Evolutionary conservation across 495 filamentous ascomycete species (phyloP).

Genomic region (Jackrogersella multiformis): DNA sequence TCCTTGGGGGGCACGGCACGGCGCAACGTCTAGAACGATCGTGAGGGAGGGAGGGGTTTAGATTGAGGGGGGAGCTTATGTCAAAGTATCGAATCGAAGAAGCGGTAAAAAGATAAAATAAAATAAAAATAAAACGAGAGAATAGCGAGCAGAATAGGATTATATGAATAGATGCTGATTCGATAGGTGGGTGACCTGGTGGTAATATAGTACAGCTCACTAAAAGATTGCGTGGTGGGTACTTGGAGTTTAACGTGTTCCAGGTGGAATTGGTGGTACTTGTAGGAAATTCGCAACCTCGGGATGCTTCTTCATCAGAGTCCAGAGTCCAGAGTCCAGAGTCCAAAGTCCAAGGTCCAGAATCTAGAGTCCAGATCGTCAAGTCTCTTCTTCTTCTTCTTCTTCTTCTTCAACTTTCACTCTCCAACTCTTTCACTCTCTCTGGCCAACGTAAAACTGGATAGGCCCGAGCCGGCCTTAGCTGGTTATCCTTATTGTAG

Average conservation of each 20-base stretch:
- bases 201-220: slow-evolving; percentile 46
- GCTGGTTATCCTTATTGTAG: slow-evolving; percentile 4
- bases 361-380: too few species aligned
- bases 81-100: slow-evolving; percentile 36
- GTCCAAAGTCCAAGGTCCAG: too few species aligned
- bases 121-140: too few species aligned
- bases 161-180: slow-evolving; percentile 44
- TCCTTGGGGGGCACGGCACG: slow-evolving; percentile 32
- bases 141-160: slow-evolving; percentile 40
- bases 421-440: background rate
- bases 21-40: slow-evolving; percentile 44
- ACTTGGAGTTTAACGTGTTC: slow-evolving; percentile 43
- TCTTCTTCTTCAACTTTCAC: background rate
- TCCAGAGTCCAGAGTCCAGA: too few species aligned
- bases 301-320: slow-evolving; percentile 11
- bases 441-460: slow-evolving; percentile 10
- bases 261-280: slow-evolving; percentile 44
- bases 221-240: slow-evolving; percentile 45
- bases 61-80: slow-evolving; percentile 39
- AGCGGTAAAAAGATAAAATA: slow-evolving; percentile 40
- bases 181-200: slow-evolving; percentile 37
- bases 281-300: slow-evolving; percentile 24
- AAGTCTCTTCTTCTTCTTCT: background rate
- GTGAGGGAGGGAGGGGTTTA: slow-evolving; percentile 29
- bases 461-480: slow-evolving; percentile 27